Percentiles rank a stretch among this genome's conserved stretches.
Conservation (phyloP, 1,139 yeast species). For the Suhomyces anneliseae region DNA sequence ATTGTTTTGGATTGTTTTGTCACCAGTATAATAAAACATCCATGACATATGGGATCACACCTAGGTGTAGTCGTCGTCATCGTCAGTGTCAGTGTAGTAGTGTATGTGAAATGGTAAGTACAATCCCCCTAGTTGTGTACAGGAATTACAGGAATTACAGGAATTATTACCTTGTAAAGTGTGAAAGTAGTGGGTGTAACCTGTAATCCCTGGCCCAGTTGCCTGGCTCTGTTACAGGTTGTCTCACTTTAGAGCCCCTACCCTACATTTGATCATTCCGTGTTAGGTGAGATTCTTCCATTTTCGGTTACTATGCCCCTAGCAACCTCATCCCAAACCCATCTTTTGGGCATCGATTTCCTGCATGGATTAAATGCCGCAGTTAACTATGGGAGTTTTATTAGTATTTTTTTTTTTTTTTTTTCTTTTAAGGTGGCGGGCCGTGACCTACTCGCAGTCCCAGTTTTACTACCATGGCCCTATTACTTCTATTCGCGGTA, state of each 20-base stretch:
- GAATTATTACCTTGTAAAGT: too few relatives aligned
- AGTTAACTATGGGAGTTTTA: neutral
- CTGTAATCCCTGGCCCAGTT: neutral
- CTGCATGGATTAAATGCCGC: neutral
- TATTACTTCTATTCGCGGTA: constrained; percentile 5
- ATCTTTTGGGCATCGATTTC: neutral
- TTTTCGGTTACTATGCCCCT: neutral
- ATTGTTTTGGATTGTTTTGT: too few relatives aligned
- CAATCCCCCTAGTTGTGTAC: too few relatives aligned
- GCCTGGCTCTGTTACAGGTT: neutral
- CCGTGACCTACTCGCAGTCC: constrained; percentile 1
- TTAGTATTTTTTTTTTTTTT: too few relatives aligned
- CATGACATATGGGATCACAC: too few relatives aligned
- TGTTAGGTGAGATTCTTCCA: neutral
- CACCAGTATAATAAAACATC: too few relatives aligned
- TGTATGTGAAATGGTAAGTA: too few relatives aligned
- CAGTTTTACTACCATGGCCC: neutral
- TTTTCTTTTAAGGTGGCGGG: neutral
- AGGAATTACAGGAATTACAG: too few relatives aligned
- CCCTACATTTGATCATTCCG: neutral
- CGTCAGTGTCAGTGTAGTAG: too few relatives aligned
- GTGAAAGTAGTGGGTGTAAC: too few relatives aligned
- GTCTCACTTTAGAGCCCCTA: neutral
- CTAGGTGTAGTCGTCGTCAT: too few relatives aligned
- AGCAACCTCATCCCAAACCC: neutral